Conservation (phyloP, 345 rosid species). For the Sisymbrium altissimum region DNA sequence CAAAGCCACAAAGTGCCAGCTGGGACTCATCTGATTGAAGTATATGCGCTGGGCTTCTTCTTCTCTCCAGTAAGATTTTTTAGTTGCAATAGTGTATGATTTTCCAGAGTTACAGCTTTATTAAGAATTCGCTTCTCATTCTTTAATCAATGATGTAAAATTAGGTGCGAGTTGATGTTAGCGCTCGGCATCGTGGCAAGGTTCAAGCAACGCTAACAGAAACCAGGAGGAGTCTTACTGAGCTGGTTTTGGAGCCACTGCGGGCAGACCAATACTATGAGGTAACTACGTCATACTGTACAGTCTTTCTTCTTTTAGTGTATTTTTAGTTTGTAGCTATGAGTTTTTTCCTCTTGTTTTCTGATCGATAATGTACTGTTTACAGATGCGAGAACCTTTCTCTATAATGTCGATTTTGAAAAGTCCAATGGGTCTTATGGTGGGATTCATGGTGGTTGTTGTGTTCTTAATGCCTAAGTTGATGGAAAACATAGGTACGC, state of each 20-base stretch:
- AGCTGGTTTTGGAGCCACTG: constrained; percentile 82
- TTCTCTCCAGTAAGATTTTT: constrained; percentile 78
- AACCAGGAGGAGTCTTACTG: constrained; percentile 77
- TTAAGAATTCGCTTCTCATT: not conserved
- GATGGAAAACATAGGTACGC: constrained; percentile 88
- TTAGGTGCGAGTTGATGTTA: constrained; percentile 97
- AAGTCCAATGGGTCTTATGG: constrained; percentile 99
- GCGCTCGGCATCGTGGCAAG: constrained; percentile 90
- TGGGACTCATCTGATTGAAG: constrained; percentile 97
- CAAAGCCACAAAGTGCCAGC: constrained; percentile 81
- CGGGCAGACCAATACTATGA: constrained; percentile 83
- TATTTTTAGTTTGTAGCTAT: constrained; percentile 9
- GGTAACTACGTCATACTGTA: constrained; percentile 39
- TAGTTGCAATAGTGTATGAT: not conserved
- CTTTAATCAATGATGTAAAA: constrained; percentile 4
- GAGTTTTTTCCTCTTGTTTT: constrained; percentile 20
- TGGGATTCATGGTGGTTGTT: constrained; percentile 92
- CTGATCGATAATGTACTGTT: constrained; percentile 3
- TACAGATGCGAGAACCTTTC: constrained; percentile 93
- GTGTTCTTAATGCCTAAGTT: constrained; percentile 94
- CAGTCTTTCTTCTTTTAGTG: not conserved
- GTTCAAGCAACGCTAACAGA: constrained; percentile 95
- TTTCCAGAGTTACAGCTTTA: not conserved
- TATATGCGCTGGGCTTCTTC: constrained; percentile 76
- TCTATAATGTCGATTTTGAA: constrained; percentile 71